Evolutionary conservation across 768 basidiomycete species (phyloP), one percentile per base, ranked within the genome.

Genomic region (Suillus americanus): DNA sequence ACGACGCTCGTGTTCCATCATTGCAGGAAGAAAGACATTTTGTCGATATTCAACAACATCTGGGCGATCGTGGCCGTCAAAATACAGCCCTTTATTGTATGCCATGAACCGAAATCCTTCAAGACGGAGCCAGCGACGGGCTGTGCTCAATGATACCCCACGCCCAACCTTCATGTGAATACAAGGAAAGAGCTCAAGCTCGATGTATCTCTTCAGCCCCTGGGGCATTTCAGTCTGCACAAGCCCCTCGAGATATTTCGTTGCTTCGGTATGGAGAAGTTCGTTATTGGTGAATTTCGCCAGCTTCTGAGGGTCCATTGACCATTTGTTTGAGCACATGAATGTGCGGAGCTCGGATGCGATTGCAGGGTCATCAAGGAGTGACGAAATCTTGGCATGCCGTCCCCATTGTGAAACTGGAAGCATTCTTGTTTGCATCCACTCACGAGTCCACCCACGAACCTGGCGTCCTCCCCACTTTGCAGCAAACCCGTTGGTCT

Each of bases 301-400:
- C 28, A 80, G 62, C 65, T 78, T 80, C 33, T 43, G 64, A 4
- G 78, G 78, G 66, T 77, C 59, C 65, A 77, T 75, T 35, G 73
- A 64, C 79, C 79, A 79, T 67, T 79, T 79, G 55, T 80, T 71
- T 62, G 65, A 66, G 37, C 33, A 16, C 23, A 66, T 43, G 63
- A 30, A 66, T 60, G 54, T 41, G n/a, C 33, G 16, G 13, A 64
- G 45, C 46, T 66, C 56, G 0, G 64, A 37, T 18, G 50, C 2
- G 6, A 66, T 64, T n/a, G 40, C 55, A 48, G 65, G 62, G 28
- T 66, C 63, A 37, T 43, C 10, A 23, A 64, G 61, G 4, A 66
- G 62, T 46, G 45, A 64, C 13, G 14, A 63, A 33, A 62, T 30
- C 54, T 63, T 64, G 37, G 54, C 45, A 50, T 66, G 65, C 9